Conservation (phyloP, 306 rosid species). For the Medicago ruthenica region DNA sequence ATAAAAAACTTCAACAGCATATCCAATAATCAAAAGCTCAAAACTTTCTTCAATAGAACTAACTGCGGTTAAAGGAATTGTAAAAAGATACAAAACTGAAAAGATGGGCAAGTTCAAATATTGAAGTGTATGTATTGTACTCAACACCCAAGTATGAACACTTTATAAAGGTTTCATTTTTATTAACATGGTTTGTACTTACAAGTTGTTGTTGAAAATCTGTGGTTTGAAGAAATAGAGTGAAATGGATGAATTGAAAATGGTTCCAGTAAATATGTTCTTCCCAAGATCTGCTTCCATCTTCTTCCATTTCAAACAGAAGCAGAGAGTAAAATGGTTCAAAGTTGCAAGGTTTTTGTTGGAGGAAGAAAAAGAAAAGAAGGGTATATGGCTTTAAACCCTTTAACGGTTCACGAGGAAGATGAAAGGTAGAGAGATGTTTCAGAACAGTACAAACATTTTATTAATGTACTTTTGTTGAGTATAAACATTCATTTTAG, state of each 20-base stretch:
- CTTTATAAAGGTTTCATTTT: background rate
- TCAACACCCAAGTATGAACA: background rate
- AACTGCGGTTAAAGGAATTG: background rate
- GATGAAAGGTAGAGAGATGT: no score
- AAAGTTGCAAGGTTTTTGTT: background rate
- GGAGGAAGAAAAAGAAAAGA: background rate
- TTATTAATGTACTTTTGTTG: no score
- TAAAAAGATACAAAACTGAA: background rate
- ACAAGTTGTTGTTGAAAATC: constrained; percentile 63
- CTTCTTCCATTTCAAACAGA: background rate
- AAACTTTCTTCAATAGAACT: background rate
- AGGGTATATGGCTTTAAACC: no score
- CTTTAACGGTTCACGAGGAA: no score
- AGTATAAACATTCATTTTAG: no score
- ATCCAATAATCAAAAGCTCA: background rate
- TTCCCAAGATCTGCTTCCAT: constrained; percentile 44
- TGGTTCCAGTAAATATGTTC: constrained; percentile 69
- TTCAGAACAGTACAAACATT: no score
- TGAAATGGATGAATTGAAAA: constrained; percentile 57
- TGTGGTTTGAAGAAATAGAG: constrained; percentile 41
- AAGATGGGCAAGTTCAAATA: background rate
- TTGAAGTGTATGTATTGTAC: background rate
- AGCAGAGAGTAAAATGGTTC: background rate
- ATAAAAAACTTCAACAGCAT: background rate
- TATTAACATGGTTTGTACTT: constrained; percentile 19